Evolutionary conservation across 2,329 filamentous ascomycete species (phyloP).

Genomic region (Epichloe aotearoae): DNA sequence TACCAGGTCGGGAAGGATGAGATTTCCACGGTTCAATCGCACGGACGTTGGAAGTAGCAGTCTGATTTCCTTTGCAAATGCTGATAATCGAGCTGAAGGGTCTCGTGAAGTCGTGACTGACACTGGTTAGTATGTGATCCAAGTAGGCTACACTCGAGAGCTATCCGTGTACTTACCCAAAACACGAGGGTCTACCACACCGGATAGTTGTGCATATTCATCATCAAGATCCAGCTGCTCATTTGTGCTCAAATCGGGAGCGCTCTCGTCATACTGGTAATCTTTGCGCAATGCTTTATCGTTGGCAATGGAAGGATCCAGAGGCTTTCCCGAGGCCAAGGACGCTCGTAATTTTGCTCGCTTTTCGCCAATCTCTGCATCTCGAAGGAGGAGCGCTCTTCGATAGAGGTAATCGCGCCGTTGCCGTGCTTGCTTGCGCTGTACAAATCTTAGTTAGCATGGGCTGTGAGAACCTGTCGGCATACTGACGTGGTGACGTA

Average conservation of each 20-base stretch:
- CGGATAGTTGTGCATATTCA: slow-evolving; percentile 84
- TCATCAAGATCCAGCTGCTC: slow-evolving; percentile 69
- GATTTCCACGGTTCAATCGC: slow-evolving; percentile 79
- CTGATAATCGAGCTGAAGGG: slow-evolving; percentile 69
- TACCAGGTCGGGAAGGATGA: slow-evolving; percentile 76
- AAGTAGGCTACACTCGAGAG: neutral
- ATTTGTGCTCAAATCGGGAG: slow-evolving; percentile 50
- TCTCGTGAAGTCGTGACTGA: slow-evolving; percentile 82
- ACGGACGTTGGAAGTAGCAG: slow-evolving; percentile 75
- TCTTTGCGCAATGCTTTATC: slow-evolving; percentile 75
- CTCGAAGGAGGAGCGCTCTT: slow-evolving; percentile 70
- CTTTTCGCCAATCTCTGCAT: slow-evolving; percentile 89
- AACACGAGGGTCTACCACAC: slow-evolving; percentile 76
- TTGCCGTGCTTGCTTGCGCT: slow-evolving; percentile 28
- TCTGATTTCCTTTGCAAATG: slow-evolving; percentile 86
- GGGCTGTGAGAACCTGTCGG: neutral
- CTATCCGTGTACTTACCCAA: slow-evolving; percentile 54
- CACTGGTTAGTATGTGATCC: neutral
- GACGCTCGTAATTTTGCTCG: slow-evolving; percentile 75
- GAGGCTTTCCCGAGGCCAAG: slow-evolving; percentile 75
- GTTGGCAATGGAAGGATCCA: slow-evolving; percentile 71
- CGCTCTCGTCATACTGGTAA: slow-evolving; percentile 86
- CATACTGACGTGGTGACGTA: neutral
- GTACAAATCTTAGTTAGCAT: neutral
- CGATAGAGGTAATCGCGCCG: slow-evolving; percentile 61